Conservation (phyloP, 2,329 filamentous ascomycete species). For the Cladosporium sp. region DNA sequence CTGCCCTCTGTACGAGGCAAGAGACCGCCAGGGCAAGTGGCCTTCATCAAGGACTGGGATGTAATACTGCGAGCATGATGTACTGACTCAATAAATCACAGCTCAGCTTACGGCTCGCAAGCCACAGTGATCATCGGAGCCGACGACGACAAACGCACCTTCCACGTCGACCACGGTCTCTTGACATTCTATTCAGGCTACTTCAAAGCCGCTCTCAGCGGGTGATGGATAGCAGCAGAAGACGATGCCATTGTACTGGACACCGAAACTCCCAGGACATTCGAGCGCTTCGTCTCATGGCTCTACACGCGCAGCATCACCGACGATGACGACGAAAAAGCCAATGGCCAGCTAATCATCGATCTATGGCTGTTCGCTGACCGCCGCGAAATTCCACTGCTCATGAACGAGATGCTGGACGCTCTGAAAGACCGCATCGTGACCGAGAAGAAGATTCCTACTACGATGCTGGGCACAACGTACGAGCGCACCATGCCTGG, state of each 20-base stretch:
- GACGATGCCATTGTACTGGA: slow-evolving; percentile 17
- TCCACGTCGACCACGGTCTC: slow-evolving; percentile 25
- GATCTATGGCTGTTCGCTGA: slow-evolving; percentile 20
- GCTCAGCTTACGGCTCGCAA: slow-evolving; percentile 1
- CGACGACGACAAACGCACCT: slow-evolving; percentile 16
- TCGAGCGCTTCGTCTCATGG: slow-evolving; percentile 24
- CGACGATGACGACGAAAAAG: neutral
- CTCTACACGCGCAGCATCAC: slow-evolving; percentile 21
- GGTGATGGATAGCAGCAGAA: slow-evolving; percentile 21
- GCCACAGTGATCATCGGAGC: slow-evolving; percentile 20
- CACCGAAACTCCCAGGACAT: slow-evolving; percentile 20
- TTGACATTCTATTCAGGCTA: slow-evolving; percentile 28
- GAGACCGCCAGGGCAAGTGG: neutral
- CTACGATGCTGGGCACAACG: neutral
- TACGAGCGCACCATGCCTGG: neutral
- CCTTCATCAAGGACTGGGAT: neutral
- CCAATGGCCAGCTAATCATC: neutral
- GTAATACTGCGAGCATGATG: neutral
- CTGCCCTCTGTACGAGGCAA: neutral
- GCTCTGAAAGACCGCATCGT: neutral
- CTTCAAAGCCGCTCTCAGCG: slow-evolving; percentile 25
- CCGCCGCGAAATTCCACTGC: slow-evolving; percentile 18
- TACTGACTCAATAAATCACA: neutral
- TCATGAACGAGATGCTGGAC: slow-evolving; percentile 19
- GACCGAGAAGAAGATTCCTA: neutral